Conservation (phyloP, 305 asterid species). For the Fraxinus floribunda region DNA sequence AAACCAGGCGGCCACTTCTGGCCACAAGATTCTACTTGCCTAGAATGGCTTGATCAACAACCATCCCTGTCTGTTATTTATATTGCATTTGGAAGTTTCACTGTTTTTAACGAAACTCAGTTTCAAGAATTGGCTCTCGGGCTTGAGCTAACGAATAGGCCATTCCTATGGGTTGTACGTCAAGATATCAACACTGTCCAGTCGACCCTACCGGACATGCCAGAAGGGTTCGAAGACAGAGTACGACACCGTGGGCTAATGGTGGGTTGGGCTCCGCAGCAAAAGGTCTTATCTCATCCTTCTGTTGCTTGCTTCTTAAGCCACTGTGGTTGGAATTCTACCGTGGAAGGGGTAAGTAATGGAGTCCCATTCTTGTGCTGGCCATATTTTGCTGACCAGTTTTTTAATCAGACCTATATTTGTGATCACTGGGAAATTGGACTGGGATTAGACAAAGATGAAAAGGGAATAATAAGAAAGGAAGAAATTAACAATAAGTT, state of each 20-base stretch:
- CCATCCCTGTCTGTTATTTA: conserved; percentile 45
- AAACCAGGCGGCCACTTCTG: conserved; percentile 52
- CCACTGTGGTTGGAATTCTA: conserved; percentile 79
- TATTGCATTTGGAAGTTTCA: conserved; percentile 66
- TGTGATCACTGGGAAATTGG: conserved; percentile 60
- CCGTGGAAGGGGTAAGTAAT: conserved; percentile 46
- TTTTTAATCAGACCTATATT: conserved; percentile 44
- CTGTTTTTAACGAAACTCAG: conserved; percentile 39
- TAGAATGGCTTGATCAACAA: conserved; percentile 65
- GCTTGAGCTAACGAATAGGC: conserved; percentile 45
- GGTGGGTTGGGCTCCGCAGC: conserved; percentile 56
- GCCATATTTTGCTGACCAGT: conserved; percentile 76
- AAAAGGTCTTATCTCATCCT: conserved; percentile 51
- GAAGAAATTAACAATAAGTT: conserved; percentile 48
- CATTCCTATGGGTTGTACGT: conserved; percentile 72
- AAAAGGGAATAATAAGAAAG: conserved; percentile 36
- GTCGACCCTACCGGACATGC: not conserved
- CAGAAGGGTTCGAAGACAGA: conserved; percentile 44
- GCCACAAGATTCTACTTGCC: conserved; percentile 50
- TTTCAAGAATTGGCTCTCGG: conserved; percentile 59
- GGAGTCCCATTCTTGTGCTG: conserved; percentile 67
- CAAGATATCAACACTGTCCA: conserved; percentile 22
- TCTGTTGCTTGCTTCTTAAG: conserved; percentile 59
- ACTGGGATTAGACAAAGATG: conserved; percentile 41
- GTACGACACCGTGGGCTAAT: conserved; percentile 37